These are phyloP conservation scores for Termitomyces eurrhizus DNA, from an alignment of 768 basidiomycete species.

Conservation along the genomic window DNA sequence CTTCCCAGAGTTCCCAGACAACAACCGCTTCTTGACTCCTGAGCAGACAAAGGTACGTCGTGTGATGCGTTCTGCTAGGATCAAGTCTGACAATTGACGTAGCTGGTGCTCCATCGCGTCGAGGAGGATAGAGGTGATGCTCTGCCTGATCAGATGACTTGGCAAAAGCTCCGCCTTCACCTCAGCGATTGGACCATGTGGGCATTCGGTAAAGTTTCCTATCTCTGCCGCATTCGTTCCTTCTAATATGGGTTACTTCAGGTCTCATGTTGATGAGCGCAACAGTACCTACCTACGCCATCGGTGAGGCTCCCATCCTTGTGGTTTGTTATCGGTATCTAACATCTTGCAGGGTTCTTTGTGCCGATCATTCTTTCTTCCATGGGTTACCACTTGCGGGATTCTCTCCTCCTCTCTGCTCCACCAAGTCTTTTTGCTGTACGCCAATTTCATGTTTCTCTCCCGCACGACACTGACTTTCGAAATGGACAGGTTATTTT, in stretches of 20 bases:
- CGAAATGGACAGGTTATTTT: constrained; percentile 24
- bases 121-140: constrained; percentile 34
- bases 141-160: constrained; percentile 29
- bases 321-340: background rate
- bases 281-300: constrained; percentile 35
- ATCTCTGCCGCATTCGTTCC: background rate
- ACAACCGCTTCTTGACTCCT: constrained; percentile 28
- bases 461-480: constrained; percentile 20
- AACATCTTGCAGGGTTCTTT: constrained; percentile 21
- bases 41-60: constrained; percentile 30
- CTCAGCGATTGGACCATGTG: constrained; percentile 33
- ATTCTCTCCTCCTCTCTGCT: constrained; percentile 30
- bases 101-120: constrained; percentile 27
- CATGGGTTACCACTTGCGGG: constrained; percentile 29
- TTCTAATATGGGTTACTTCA: background rate
- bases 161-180: constrained; percentile 27
- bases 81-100: background rate
- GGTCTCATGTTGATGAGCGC: constrained; percentile 35
- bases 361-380: constrained; percentile 30
- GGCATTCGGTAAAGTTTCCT: constrained; percentile 27
- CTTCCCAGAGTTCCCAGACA: constrained; percentile 24
- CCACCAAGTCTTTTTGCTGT: constrained; percentile 32
- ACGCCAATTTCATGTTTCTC: constrained; percentile 23
- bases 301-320: constrained; percentile 14
- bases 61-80: constrained; percentile 10